Conservation (phyloP, 2,329 filamentous ascomycete genomes). For the Zasmidium citrigriseum region DNA sequence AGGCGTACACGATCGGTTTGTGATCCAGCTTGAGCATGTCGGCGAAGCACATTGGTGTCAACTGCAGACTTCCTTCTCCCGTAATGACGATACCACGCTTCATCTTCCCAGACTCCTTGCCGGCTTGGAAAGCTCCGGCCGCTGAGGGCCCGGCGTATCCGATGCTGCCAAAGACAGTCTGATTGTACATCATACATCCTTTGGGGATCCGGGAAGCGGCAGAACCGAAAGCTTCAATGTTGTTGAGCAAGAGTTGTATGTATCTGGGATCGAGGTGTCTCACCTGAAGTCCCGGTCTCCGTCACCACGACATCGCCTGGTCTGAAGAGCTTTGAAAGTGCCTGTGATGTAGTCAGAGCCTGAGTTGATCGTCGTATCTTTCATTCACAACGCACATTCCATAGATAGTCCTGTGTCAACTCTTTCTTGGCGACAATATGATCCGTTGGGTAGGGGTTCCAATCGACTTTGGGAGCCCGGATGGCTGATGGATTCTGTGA, state of each 20-base stretch:
- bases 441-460: background rate
- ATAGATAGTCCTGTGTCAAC: conserved; percentile 67
- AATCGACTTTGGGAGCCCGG: background rate
- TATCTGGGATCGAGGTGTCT: background rate
- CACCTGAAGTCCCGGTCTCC: conserved; percentile 74
- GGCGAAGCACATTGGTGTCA: conserved; percentile 69
- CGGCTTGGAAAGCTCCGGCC: conserved; percentile 73
- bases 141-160: conserved; percentile 64
- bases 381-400: conserved; percentile 51
- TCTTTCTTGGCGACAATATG: background rate
- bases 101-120: conserved; percentile 54
- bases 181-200: conserved; percentile 63
- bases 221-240: conserved; percentile 49
- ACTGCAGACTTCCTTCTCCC: conserved; percentile 63
- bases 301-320: conserved; percentile 77
- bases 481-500: background rate
- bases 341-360: background rate
- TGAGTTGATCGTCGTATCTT: background rate
- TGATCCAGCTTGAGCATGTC: conserved; percentile 78
- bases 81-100: conserved; percentile 3
- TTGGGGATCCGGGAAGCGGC: conserved; percentile 54
- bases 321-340: conserved; percentile 53
- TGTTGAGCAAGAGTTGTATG: background rate
- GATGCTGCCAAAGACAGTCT: conserved; percentile 72
- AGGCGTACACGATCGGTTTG: conserved; percentile 45